Conservation (phyloP, 164 flowering plant species). For the Vitis amurensis region DNA sequence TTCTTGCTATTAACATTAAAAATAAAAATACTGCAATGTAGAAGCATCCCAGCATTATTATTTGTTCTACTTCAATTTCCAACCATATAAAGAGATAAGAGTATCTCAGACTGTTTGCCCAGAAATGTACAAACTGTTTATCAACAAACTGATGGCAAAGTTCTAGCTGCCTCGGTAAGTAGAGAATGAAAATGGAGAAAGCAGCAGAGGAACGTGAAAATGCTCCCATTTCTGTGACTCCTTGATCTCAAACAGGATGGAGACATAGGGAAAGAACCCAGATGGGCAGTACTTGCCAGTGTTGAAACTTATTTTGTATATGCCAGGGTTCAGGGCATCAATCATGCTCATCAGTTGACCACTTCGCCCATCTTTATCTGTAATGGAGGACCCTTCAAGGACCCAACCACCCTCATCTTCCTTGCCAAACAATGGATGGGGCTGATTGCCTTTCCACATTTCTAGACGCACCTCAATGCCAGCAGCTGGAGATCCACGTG, state of each 20-base stretch:
- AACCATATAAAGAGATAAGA: too few species aligned
- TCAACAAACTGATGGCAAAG: neutral
- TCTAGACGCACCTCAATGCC: conserved; percentile 81
- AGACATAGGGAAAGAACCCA: conserved; percentile 90
- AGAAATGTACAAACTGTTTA: too few species aligned
- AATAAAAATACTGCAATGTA: too few species aligned
- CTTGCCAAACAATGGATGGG: conserved; percentile 42
- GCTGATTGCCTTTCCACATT: conserved; percentile 54
- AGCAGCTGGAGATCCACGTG: conserved; percentile 73
- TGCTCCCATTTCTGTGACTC: conserved; percentile 75
- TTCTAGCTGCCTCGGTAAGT: conserved; percentile 96
- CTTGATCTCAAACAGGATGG: conserved; percentile 78
- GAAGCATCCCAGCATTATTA: too few species aligned
- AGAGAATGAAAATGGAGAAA: conserved; percentile 82
- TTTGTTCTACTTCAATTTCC: too few species aligned
- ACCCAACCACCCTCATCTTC: conserved; percentile 47
- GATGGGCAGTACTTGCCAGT: conserved; percentile 68
- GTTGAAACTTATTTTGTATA: conserved; percentile 82
- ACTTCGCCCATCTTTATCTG: conserved; percentile 85
- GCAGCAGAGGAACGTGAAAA: conserved; percentile 92
- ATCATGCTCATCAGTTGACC: conserved; percentile 67
- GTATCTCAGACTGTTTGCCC: too few species aligned
- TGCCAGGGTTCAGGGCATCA: conserved; percentile 61
- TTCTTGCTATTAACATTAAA: too few species aligned
- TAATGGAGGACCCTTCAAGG: conserved; percentile 55